Evolutionary conservation across 805 yeast genomes (phyloP).

Genomic region (Ogataea saltuana): DNA sequence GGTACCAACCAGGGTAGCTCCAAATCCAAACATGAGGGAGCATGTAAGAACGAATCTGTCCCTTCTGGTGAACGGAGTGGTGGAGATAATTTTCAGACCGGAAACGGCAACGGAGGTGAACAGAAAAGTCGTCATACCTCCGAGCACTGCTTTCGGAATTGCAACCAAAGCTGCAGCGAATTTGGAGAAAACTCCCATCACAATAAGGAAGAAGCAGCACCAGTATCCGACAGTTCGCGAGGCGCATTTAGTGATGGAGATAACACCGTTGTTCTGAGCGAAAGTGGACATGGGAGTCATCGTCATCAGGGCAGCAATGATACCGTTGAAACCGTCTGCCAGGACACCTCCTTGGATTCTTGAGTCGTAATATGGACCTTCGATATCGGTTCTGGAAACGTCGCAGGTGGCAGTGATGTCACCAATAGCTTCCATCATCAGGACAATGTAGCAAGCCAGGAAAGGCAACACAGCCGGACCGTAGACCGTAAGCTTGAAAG

Average conservation of each 20-base stretch:
- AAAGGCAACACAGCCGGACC: conserved; percentile 87
- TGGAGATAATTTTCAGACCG: conserved; percentile 55
- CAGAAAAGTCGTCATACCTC: conserved; percentile 76
- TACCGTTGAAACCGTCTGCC: conserved; percentile 84
- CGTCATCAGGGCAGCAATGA: conserved; percentile 75
- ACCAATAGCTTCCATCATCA: conserved; percentile 93
- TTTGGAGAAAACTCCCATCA: conserved; percentile 88
- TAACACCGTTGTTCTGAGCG: conserved; percentile 95
- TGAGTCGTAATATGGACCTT: conserved; percentile 78
- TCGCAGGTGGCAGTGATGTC: conserved; percentile 94
- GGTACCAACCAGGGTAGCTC: conserved; percentile 45
- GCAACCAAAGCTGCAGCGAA: conserved; percentile 88
- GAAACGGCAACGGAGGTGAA: conserved; percentile 60
- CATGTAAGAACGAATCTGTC: conserved; percentile 57
- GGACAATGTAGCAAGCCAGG: conserved; percentile 75
- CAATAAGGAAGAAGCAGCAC: conserved; percentile 61
- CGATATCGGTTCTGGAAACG: conserved; percentile 82
- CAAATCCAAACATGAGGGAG: conserved; percentile 52
- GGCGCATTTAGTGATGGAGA: conserved; percentile 89
- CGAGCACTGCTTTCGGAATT: conserved; percentile 76
- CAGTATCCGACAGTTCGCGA: conserved; percentile 66
- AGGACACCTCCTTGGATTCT: conserved; percentile 91
- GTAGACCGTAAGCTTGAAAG: conserved; percentile 73
- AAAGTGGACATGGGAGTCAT: conserved; percentile 89
- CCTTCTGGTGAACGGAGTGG: conserved; percentile 56